These are phyloP conservation scores for Sutorius australiensis DNA, from an alignment of 768 basidiomycete species.

Conservation along the genomic window DNA sequence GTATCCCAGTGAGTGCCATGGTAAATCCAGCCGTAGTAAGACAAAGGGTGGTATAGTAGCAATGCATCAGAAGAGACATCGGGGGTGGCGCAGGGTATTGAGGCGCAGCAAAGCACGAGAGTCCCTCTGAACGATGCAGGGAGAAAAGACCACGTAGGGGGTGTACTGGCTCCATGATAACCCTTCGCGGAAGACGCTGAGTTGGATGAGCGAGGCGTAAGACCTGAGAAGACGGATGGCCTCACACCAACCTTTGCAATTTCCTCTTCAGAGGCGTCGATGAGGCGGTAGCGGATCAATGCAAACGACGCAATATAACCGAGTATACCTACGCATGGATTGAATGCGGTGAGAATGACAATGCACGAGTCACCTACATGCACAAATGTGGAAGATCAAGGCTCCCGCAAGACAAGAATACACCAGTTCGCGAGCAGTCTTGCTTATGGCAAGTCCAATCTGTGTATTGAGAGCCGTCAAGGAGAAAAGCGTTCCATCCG, in stretches of 20 bases:
- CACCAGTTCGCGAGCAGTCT: conserved; percentile 19
- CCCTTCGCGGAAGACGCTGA: conserved; percentile 6
- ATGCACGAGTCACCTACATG: conserved; percentile 17
- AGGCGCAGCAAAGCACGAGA: background rate
- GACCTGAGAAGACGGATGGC: background rate
- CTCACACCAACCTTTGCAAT: conserved; percentile 8
- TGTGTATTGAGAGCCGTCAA: conserved; percentile 23
- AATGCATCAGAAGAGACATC: conserved; percentile 20
- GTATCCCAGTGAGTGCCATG: conserved; percentile 25
- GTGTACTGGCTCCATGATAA: conserved; percentile 17
- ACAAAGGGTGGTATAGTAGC: conserved; percentile 26
- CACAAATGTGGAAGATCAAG: conserved; percentile 29
- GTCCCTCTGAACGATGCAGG: background rate
- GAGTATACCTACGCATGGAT: conserved; percentile 21
- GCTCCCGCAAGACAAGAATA: conserved; percentile 31
- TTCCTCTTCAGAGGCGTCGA: conserved; percentile 17
- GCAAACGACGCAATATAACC: conserved; percentile 28
- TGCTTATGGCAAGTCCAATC: conserved; percentile 6
- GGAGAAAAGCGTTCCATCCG: conserved; percentile 28
- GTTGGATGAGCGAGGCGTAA: conserved; percentile 2
- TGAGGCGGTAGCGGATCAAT: conserved; percentile 26
- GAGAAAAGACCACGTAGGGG: background rate
- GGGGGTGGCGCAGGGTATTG: conserved; percentile 8
- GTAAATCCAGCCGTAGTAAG: conserved; percentile 24
- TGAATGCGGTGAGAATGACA: background rate